Conservation (phyloP, 1,284 basidiomycete species). For the Porogramme epimiltina region DNA sequence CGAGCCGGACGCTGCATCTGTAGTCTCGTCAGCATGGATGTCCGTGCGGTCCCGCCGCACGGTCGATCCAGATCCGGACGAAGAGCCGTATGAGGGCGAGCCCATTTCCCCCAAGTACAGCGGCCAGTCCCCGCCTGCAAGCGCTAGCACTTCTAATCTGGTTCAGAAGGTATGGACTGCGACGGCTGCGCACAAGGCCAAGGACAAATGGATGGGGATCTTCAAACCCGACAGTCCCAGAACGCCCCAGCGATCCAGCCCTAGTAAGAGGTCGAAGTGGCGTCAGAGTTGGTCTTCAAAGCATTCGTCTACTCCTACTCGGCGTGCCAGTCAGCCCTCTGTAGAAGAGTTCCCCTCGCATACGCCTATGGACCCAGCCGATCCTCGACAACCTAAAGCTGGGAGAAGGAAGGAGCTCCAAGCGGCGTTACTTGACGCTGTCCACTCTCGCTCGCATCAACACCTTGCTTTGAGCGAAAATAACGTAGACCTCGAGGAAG, state of each 20-base stretch:
- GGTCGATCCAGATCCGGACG: slow-evolving; percentile 41
- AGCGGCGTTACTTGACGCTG: slow-evolving; percentile 15
- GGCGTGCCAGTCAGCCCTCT: slow-evolving; percentile 11
- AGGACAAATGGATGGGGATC: slow-evolving; percentile 52
- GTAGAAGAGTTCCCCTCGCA: background rate
- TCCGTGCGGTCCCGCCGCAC: slow-evolving; percentile 47
- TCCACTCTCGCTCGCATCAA: slow-evolving; percentile 16
- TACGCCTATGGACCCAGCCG: slow-evolving; percentile 13
- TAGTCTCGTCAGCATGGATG: slow-evolving; percentile 55
- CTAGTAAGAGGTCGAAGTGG: slow-evolving; percentile 12
- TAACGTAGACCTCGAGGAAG: slow-evolving; percentile 40
- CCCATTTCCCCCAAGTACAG: slow-evolving; percentile 22
- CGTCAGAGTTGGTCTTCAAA: slow-evolving; percentile 18
- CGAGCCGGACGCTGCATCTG: slow-evolving; percentile 46
- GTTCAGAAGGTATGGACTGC: slow-evolving; percentile 41
- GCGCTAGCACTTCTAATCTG: slow-evolving; percentile 25
- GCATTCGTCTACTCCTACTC: slow-evolving; percentile 8
- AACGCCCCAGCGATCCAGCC: background rate
- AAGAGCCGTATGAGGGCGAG: slow-evolving; percentile 49
- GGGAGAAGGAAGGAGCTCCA: slow-evolving; percentile 18
- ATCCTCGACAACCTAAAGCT: slow-evolving; percentile 14
- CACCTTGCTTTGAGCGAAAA: slow-evolving; percentile 32
- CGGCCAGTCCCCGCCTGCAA: slow-evolving; percentile 16
- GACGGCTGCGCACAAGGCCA: slow-evolving; percentile 57
- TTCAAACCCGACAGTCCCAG: slow-evolving; percentile 8